Percentiles rank a stretch among this genome's conserved stretches.
These are phyloP conservation scores for Colletotrichum tropicale DNA, from an alignment of 2,329 filamentous ascomycete species.

Conservation along the genomic window DNA sequence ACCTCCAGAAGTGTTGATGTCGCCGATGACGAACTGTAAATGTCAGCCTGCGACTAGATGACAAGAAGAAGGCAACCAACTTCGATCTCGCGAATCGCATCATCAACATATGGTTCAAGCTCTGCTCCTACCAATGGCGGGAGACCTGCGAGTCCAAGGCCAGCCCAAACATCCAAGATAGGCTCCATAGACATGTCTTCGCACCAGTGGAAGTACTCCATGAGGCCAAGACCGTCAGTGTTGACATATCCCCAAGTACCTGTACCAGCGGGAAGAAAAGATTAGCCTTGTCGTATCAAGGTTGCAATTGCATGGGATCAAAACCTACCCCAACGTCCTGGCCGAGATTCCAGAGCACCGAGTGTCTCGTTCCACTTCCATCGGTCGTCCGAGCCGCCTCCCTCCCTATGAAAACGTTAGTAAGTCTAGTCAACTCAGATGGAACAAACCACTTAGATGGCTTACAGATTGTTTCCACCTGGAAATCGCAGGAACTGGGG, in stretches of 20 bases:
- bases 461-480: background rate
- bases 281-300: fast-evolving
- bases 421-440: background rate
- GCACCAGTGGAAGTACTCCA: background rate
- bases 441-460: fast-evolving
- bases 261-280: fast-evolving
- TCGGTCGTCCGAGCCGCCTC: background rate
- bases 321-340: background rate
- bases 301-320: fast-evolving
- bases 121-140: background rate
- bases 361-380: background rate
- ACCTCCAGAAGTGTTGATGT: background rate
- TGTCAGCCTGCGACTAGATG: background rate
- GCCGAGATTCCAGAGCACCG: background rate
- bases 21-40: background rate
- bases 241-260: background rate
- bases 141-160: background rate
- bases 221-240: background rate
- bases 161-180: background rate
- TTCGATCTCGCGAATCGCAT: background rate
- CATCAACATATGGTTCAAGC: background rate
- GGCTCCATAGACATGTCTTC: background rate
- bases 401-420: background rate
- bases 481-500: background rate
- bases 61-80: background rate